Base-by-base conservation (phyloP, 2,329 filamentous ascomycete genomes). In the Fusarium phyllophilum region DNA sequence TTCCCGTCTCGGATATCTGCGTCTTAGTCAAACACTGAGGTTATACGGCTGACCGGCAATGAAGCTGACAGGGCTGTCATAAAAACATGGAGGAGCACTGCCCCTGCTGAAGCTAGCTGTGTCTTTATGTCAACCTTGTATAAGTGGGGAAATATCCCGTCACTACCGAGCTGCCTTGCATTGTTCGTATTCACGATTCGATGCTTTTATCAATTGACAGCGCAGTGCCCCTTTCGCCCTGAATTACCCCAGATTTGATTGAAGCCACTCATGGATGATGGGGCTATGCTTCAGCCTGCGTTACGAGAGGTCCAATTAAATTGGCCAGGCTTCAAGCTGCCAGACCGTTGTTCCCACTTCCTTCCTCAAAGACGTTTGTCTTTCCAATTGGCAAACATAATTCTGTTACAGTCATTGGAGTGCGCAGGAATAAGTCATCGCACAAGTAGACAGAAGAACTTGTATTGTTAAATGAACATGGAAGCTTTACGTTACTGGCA, bases 271-370 rank as follows among this genome's bases (percentile, higher is more conserved):
- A n/a, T 6, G n/a, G n/a, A n/a, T n/a, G n/a, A n/a, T n/a, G 20
- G 51, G 51, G 24, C 34, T 18, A 18, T 41, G 34, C 34, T 10
- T 10, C 20, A 41, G 51, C 51, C 51, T 6, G 33, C 1, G 0
- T 48, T 58, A 58, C 55, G 55, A 8, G 14, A 26, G 18, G 12
- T 6, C 41, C 41, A 58, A 58, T 58, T 17, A 34, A 11, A 18
- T 6, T 26, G 1, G 6, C 8, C 4, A 10, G 0, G 0, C 15
- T 34, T 36, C 18, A 58, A n/a, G 5, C 4, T 17, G 4, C 11
- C 5, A 8, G 4, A 5, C 15, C 12, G 26, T 24, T 42, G 10
- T 41, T 29, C 15, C 13, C 11, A 9, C 6, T 4, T 0, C 13
- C 24, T 11, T 2, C 20, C 31, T 17, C 0, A 15, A n/a, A 1